Percentiles rank a stretch among this genome's conserved stretches.
Conservation (phyloP, 225 moss, liverwort and hornwort genomes). For the Pleurozium schreberi region DNA sequence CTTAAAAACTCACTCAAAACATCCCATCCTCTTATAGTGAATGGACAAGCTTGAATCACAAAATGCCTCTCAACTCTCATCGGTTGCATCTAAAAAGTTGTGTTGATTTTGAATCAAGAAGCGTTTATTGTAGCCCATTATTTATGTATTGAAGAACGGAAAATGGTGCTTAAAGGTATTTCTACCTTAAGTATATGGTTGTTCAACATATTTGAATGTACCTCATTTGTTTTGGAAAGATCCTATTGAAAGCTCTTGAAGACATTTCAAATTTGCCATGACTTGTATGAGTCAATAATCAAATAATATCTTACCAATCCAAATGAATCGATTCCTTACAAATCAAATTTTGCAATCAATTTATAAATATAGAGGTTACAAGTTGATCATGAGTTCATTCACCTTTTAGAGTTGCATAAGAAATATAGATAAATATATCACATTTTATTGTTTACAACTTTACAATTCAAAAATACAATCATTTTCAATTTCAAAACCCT, state of each 20-base stretch:
- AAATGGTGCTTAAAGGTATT: neutral
- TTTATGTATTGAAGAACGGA: rapidly evolving
- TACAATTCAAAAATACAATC: neutral
- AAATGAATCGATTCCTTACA: neutral
- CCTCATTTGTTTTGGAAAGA: rapidly evolving
- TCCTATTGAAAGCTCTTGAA: neutral
- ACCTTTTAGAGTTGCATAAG: neutral
- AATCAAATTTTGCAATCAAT: neutral
- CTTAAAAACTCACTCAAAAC: no score
- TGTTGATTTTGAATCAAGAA: neutral
- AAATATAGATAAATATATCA: neutral
- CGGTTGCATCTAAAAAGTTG: neutral
- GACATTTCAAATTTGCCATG: neutral
- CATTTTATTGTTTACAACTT: neutral
- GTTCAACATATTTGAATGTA: neutral
- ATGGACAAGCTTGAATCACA: neutral
- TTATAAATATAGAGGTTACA: neutral
- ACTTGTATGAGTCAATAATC: rapidly evolving
- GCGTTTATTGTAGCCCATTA: neutral
- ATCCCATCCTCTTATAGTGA: no score
- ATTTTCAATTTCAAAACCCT: neutral
- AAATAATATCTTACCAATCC: neutral
- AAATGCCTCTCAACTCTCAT: neutral
- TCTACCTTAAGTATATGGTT: no score
- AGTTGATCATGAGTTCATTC: neutral